These are phyloP conservation scores for Annulohypoxylon bovei DNA, from an alignment of 495 filamentous ascomycete genomes.

Conservation along the genomic window DNA sequence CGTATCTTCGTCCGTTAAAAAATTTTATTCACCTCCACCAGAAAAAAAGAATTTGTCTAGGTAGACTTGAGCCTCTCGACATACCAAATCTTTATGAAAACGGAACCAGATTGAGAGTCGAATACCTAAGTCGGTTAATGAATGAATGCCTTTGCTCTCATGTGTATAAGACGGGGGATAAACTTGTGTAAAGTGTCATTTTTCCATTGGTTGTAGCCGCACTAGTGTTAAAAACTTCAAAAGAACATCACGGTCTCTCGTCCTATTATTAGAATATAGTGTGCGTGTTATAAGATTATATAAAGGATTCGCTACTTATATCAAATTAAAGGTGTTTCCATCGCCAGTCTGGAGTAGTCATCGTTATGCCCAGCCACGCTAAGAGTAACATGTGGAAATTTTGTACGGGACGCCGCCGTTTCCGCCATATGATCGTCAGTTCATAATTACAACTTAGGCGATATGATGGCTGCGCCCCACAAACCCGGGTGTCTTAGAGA, in stretches of 20 bases:
- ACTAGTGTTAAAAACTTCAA: slow-evolving; percentile 1
- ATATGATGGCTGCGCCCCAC: slow-evolving; percentile 28
- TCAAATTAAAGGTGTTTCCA: slow-evolving; percentile 10
- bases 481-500: slow-evolving; percentile 19
- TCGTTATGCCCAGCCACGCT: slow-evolving; percentile 8
- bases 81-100: not conserved
- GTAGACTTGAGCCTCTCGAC: not conserved
- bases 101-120: not conserved
- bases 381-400: slow-evolving; percentile 3
- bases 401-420: slow-evolving; percentile 24
- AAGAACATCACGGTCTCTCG: not conserved
- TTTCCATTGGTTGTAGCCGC: not conserved
- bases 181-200: slow-evolving; percentile 6
- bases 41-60: not conserved
- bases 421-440: slow-evolving; percentile 37
- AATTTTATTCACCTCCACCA: not conserved
- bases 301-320: slow-evolving; percentile 2
- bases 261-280: not conserved
- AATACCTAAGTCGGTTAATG: not conserved
- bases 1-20: slow-evolving; percentile 5
- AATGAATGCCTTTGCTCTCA: not conserved
- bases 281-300: not conserved
- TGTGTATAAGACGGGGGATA: not conserved
- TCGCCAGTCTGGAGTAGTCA: not conserved
- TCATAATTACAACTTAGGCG: slow-evolving; percentile 23